These are phyloP conservation scores for Astrocystis sublimbata DNA, from an alignment of 495 filamentous ascomycete genomes.

Conservation along the genomic window DNA sequence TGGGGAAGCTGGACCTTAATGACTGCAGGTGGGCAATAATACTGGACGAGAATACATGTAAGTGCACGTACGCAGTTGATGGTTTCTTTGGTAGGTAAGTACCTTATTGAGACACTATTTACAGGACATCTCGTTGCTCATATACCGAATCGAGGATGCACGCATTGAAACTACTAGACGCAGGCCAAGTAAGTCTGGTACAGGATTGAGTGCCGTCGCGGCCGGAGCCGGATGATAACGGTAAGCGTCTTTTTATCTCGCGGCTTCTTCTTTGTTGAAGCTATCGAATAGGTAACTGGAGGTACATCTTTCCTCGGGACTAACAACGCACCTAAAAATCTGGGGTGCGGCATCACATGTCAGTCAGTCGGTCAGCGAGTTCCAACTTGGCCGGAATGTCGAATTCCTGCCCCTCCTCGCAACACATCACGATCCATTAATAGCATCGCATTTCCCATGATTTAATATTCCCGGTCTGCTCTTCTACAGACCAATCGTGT, in stretches of 20 bases:
- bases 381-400: conserved; percentile 5
- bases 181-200: not conserved
- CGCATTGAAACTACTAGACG: not conserved
- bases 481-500: too few species aligned
- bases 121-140: too few species aligned
- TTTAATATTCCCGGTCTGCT: too few species aligned
- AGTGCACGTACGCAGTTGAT: too few species aligned
- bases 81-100: too few species aligned
- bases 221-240: not conserved
- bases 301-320: not conserved
- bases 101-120: too few species aligned
- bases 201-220: not conserved
- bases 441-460: not conserved
- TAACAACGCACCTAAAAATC: not conserved
- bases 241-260: conserved; percentile 1
- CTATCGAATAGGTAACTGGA: not conserved
- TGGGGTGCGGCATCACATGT: conserved; percentile 17
- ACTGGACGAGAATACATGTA: too few species aligned
- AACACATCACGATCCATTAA: not conserved
- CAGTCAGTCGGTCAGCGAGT: too few species aligned
- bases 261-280: not conserved
- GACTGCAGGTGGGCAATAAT: not conserved
- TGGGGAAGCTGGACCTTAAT: conserved; percentile 24
- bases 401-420: not conserved
- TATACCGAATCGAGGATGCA: too few species aligned